A percentile compares a stretch with the other conserved stretches of the same genome.
Evolutionary conservation across 345 rosid species (phyloP).

Genomic region (Gossypium rotundifolium): DNA sequence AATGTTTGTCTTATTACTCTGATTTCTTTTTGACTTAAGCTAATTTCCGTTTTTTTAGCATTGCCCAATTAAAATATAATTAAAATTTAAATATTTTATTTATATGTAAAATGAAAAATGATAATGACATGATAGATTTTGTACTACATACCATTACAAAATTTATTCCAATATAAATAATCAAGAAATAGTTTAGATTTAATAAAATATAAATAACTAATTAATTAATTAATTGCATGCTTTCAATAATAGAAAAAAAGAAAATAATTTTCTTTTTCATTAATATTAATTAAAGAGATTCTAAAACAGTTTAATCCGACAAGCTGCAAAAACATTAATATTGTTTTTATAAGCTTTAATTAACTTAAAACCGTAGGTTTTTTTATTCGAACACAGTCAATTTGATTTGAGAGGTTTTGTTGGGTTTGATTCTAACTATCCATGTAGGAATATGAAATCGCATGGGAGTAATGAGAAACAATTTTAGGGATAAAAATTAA

Average conservation of each 20-base stretch:
- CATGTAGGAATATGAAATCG: no score
- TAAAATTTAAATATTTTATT: no score
- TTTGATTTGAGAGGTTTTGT: background rate
- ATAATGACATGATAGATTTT: background rate
- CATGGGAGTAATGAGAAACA: no score
- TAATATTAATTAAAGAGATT: background rate
- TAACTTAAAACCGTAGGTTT: no score
- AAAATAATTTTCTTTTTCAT: no score
- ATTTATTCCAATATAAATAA: background rate
- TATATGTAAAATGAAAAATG: no score
- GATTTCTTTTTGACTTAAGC: background rate
- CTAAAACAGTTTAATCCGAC: background rate
- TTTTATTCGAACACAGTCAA: background rate
- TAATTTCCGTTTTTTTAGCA: no score
- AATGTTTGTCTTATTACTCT: background rate
- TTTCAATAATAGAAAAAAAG: no score
- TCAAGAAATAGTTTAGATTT: background rate
- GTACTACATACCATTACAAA: background rate
- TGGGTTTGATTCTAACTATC: background rate
- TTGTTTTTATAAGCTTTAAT: background rate
- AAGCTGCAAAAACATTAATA: background rate
- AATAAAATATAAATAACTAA: no score
- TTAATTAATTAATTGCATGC: no score
- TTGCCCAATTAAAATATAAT: no score
- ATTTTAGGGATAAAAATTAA: no score